Percentiles rank a stretch among this genome's conserved stretches.
phyloP scores from a whole-genome alignment of 164 flowering plant genomes.

The Hamamelis virginiana region DNA sequence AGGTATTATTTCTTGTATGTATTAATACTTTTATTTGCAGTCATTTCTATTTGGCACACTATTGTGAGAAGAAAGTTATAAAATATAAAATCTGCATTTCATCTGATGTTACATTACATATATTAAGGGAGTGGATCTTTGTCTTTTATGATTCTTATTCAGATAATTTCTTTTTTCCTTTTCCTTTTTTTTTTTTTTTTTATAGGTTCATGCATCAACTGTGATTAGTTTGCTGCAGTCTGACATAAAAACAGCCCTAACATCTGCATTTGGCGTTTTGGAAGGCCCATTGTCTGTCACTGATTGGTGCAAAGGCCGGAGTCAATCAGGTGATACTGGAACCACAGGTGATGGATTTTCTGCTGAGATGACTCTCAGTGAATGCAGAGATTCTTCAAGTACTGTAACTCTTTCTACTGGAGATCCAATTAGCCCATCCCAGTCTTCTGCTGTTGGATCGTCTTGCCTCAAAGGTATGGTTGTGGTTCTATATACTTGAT shows the following conservation, averaged over 20 bases:
- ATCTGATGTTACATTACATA: background rate
- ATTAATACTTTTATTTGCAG: background rate
- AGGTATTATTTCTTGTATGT: background rate
- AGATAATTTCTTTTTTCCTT: background rate
- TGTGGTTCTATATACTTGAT: conserved; percentile 2
- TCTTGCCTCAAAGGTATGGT: conserved; percentile 64
- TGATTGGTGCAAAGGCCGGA: conserved; percentile 93
- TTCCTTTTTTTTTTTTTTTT: conserved; percentile 4
- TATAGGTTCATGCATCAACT: conserved; percentile 80
- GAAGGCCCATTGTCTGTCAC: conserved; percentile 88
- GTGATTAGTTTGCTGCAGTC: conserved; percentile 82
- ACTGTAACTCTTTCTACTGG: conserved; percentile 43
- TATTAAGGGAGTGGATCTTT: background rate
- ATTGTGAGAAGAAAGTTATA: too few species aligned
- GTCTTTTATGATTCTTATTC: conserved; percentile 3
- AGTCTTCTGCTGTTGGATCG: conserved; percentile 52
- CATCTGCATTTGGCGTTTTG: conserved; percentile 75
- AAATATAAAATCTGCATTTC: background rate
- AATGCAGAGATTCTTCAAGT: conserved; percentile 67
- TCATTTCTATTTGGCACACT: background rate
- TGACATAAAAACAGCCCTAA: conserved; percentile 84
- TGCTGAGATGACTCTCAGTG: conserved; percentile 67
- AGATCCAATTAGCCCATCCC: conserved; percentile 74
- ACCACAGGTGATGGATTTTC: conserved; percentile 57
- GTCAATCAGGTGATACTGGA: conserved; percentile 61